A percentile compares a stretch with the other conserved stretches of the same genome.
Evolutionary conservation across 768 basidiomycete genomes (phyloP).

Genomic region (Rubroboletus pulcherrimus): DNA sequence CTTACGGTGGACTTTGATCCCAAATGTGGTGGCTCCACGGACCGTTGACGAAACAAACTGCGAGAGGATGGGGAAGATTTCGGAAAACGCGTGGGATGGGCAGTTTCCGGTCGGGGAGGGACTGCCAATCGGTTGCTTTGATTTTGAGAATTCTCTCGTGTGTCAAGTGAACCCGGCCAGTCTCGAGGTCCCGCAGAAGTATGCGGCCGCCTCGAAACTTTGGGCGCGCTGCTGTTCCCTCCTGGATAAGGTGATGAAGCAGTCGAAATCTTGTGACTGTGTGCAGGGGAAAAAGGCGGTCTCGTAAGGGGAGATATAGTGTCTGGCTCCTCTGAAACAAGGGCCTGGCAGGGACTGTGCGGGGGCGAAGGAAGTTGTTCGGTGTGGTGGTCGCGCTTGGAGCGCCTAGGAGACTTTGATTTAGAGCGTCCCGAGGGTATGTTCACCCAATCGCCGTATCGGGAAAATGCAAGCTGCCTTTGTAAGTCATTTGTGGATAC

Average conservation of each 20-base stretch:
- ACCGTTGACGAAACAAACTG: slow-evolving; percentile 21
- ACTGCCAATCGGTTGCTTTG: slow-evolving; percentile 14
- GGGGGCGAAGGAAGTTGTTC: slow-evolving; percentile 40
- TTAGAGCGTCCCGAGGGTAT: slow-evolving; percentile 40
- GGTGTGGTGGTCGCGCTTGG: slow-evolving; percentile 30
- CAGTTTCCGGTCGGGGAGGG: slow-evolving; percentile 29
- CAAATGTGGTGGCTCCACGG: slow-evolving; percentile 26
- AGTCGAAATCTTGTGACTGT: slow-evolving; percentile 28
- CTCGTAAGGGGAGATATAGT: slow-evolving; percentile 2
- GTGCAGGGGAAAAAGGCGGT: slow-evolving; percentile 10
- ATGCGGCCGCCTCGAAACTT: slow-evolving; percentile 54
- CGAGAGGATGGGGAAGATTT: slow-evolving; percentile 13
- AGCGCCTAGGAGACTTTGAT: slow-evolving; percentile 54
- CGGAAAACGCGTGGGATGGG: slow-evolving; percentile 12
- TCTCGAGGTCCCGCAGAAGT: slow-evolving; percentile 74
- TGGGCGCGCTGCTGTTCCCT: slow-evolving; percentile 28
- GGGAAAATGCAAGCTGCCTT: slow-evolving; percentile 58
- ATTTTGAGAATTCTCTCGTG: slow-evolving; percentile 12
- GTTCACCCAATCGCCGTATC: slow-evolving; percentile 46
- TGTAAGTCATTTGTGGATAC: slow-evolving; percentile 71
- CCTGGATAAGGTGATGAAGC: slow-evolving; percentile 30
- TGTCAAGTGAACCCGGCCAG: slow-evolving; percentile 34
- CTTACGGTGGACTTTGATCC: slow-evolving; percentile 33
- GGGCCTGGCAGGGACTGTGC: slow-evolving; percentile 24
- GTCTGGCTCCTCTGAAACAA: slow-evolving; percentile 7